A percentile compares a stretch with the other conserved stretches of the same genome.
phyloP scores from a whole-genome alignment of 129 eudicot genomes.

The Flaveria sonorensis region DNA sequence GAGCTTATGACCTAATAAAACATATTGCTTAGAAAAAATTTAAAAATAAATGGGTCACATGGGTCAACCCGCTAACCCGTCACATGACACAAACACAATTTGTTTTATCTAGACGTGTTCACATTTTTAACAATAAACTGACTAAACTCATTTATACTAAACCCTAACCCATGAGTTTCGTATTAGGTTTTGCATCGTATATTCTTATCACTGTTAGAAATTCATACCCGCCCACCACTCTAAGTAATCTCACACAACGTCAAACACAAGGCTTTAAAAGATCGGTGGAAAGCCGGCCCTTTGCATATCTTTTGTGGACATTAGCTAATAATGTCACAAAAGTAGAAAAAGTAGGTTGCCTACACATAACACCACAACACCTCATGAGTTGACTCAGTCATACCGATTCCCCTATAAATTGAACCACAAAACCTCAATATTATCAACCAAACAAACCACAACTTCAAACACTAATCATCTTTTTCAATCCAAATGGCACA shows the following conservation, averaged over 20 bases:
- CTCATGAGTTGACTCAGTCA: slow-evolving; percentile 21
- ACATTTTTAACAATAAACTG: no score
- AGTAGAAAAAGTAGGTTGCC: slow-evolving; percentile 21
- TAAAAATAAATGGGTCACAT: no score
- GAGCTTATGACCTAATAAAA: no score
- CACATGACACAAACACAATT: no score
- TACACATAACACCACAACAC: background rate
- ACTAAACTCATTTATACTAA: no score
- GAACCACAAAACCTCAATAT: background rate
- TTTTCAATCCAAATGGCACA: slow-evolving; percentile 29
- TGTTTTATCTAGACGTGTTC: no score
- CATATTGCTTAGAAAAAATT: no score
- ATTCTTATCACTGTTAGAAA: no score
- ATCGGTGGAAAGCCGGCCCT: slow-evolving; percentile 3
- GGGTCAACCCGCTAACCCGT: no score
- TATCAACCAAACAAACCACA: slow-evolving; percentile 24
- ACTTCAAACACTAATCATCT: slow-evolving; percentile 10
- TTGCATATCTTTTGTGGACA: background rate
- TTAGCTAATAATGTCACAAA: background rate
- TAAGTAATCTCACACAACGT: background rate
- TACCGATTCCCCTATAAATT: slow-evolving; percentile 23
- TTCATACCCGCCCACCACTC: no score
- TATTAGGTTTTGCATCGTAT: no score
- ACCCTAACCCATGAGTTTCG: no score
- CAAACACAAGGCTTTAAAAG: background rate